A percentile compares a stretch with the other conserved stretches of the same genome.
phyloP scores from a whole-genome alignment of 1,284 basidiomycete genomes.

The Phellopilus nigrolimitatus region DNA sequence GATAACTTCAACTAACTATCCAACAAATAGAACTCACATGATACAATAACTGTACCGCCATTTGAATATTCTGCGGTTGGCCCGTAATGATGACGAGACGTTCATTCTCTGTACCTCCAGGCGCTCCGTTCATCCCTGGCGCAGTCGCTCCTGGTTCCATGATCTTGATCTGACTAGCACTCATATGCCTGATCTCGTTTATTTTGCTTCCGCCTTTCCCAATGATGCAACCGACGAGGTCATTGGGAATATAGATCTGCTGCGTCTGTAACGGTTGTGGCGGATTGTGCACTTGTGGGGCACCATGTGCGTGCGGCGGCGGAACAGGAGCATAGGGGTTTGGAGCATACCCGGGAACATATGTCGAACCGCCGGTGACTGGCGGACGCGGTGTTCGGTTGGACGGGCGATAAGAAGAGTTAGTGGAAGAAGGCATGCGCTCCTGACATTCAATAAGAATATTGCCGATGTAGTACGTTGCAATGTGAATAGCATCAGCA shows the following conservation, averaged over 20 bases:
- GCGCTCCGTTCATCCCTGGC: conserved; percentile 58
- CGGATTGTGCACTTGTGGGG: conserved; percentile 35
- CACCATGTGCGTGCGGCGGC: conserved; percentile 18
- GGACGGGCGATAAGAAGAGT: conserved; percentile 55
- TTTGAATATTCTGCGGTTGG: conserved; percentile 90
- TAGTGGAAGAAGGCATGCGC: conserved; percentile 64
- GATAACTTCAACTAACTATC: conserved; percentile 13
- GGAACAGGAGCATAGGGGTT: conserved; percentile 42
- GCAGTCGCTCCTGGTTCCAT: conserved; percentile 92
- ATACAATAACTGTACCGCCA: conserved; percentile 93
- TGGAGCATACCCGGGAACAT: conserved; percentile 57
- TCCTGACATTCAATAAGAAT: conserved; percentile 96
- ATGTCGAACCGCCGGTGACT: conserved; percentile 53
- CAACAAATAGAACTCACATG: conserved; percentile 52
- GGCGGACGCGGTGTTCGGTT: conserved; percentile 48
- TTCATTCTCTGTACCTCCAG: conserved; percentile 76
- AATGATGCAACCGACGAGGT: conserved; percentile 97
- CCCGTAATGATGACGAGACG: conserved; percentile 93
- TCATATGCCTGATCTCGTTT: conserved; percentile 96
- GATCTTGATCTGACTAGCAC: conserved; percentile 94
- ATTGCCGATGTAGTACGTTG: conserved; percentile 97
- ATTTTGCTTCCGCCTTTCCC: conserved; percentile 99
- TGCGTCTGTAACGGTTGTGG: conserved; percentile 82
- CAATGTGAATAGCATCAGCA: conserved; percentile 99
- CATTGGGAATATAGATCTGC: conserved; percentile 98